Base-by-base conservation (phyloP, 257 asterid species). In the Haberlea rhodopensis region DNA sequence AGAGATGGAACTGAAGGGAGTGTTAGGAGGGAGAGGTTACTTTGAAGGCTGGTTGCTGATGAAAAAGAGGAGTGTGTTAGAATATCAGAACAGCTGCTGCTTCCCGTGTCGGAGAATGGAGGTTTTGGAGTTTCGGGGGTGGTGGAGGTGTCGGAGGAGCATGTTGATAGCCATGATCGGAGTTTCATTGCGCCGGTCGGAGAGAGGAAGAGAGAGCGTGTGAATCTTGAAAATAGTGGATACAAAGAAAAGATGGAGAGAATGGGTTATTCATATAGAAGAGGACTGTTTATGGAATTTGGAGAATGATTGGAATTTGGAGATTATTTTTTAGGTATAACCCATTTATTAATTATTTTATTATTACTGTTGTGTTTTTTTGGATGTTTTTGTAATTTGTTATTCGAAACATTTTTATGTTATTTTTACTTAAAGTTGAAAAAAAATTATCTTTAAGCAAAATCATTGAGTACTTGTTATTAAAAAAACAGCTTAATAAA, bases 1-100 rank as follows among this genome's bases (percentile, higher is more conserved):
- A 90, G 92, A 19, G 94, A 90, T 5, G 94, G 97, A 43, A 89
- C 72, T 8, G 97, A 90, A 29, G 95, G 96, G 58, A 82, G 86
- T 18, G 97, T 87, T 63, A 80, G 22, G 63, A 87, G 84, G 2
- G 97, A 90, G 73, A 82, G 83, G 21, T 84, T 82, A 86, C 75
- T 75, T 40, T 84, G 84, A 11, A 90, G 80, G 74, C 91, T 81
- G 66, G 90, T 70, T n/a, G 74, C 78, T 7, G 81, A 80, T 6
- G 75, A 65, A 6, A 74, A 29, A 7, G 89, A 77, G 16, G 82
- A 63, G 53, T 37, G 32, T 13, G 79, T 66, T 23, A 60, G 78
- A 58, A 49, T 24, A 13, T 71, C 77, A 8, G 88, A 79, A 67
- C 27, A 71, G 52, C 28, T 18, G 59, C 68, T 72, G 69, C 69